Conservation (phyloP, 805 yeast genomes). For the Hermanozyma aechmeae region DNA sequence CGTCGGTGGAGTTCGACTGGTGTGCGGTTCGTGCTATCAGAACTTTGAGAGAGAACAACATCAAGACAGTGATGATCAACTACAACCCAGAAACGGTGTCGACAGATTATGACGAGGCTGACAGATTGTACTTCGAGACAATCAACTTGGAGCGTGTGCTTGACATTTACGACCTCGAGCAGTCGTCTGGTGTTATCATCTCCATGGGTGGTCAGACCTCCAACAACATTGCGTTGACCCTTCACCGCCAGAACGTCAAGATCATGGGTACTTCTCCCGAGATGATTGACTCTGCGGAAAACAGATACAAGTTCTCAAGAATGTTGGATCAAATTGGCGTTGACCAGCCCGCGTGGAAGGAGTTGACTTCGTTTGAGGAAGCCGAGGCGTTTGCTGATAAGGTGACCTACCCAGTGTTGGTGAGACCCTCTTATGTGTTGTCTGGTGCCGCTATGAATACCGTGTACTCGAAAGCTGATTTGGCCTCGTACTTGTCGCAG, state of each 20-base stretch:
- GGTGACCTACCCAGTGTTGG: conserved; percentile 90
- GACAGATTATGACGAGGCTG: conserved; percentile 98
- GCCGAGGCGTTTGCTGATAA: conserved; percentile 88
- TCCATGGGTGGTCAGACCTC: conserved; percentile 99
- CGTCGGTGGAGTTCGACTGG: conserved; percentile 99
- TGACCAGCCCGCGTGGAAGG: conserved; percentile 99
- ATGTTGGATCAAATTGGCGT: conserved; percentile 95
- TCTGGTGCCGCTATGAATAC: conserved; percentile 99
- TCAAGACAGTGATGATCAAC: conserved; percentile 92
- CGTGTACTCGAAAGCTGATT: conserved; percentile 81
- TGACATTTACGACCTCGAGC: conserved; percentile 90
- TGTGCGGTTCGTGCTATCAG: conserved; percentile 97
- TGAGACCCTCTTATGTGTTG: conserved; percentile 93
- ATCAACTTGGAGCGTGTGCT: conserved; percentile 88
- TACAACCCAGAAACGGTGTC: conserved; percentile 98
- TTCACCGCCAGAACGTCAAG: conserved; percentile 91
- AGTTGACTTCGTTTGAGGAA: conserved; percentile 83
- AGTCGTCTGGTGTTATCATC: conserved; percentile 83
- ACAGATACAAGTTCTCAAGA: conserved; percentile 94
- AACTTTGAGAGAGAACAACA: conserved; percentile 77
- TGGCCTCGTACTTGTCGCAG: conserved; percentile 78
- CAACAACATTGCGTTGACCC: conserved; percentile 86
- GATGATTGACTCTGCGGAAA: conserved; percentile 97
- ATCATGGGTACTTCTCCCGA: conserved; percentile 96
- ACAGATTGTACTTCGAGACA: conserved; percentile 91